Percentiles rank a stretch among this genome's conserved stretches.
These are phyloP conservation scores for Colletotrichum sp. DNA, from an alignment of 2,329 filamentous ascomycete genomes.

Conservation along the genomic window DNA sequence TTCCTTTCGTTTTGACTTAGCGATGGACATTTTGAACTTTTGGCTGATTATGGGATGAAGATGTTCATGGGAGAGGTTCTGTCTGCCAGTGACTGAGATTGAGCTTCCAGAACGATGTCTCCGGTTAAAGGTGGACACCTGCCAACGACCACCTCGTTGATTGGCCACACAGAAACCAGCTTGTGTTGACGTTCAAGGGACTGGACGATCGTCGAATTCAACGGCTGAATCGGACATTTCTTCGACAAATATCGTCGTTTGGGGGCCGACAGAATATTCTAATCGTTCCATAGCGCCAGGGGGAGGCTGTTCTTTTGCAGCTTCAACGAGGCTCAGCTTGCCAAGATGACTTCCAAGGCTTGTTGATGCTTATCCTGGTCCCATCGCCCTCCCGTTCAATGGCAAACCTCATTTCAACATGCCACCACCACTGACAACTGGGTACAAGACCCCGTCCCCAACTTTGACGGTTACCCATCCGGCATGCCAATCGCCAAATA, in stretches of 20 bases:
- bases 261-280: background rate
- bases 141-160: accelerated
- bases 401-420: background rate
- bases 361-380: background rate
- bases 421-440: background rate
- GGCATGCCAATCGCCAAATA: background rate
- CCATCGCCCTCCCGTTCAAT: background rate
- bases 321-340: background rate
- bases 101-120: background rate
- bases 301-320: background rate
- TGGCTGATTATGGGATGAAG: accelerated
- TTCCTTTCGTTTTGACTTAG: accelerated
- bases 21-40: background rate
- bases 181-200: background rate
- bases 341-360: background rate
- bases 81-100: too few species aligned
- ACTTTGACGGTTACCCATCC: background rate
- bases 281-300: background rate
- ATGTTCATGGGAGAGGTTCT: background rate
- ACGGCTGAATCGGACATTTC: background rate
- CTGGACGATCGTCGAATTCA: background rate
- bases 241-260: accelerated
- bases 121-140: background rate
- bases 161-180: background rate
- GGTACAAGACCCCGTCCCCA: background rate